These are phyloP conservation scores for Rosellinia necatrix DNA, from an alignment of 2,329 filamentous ascomycete species.

Conservation along the genomic window DNA sequence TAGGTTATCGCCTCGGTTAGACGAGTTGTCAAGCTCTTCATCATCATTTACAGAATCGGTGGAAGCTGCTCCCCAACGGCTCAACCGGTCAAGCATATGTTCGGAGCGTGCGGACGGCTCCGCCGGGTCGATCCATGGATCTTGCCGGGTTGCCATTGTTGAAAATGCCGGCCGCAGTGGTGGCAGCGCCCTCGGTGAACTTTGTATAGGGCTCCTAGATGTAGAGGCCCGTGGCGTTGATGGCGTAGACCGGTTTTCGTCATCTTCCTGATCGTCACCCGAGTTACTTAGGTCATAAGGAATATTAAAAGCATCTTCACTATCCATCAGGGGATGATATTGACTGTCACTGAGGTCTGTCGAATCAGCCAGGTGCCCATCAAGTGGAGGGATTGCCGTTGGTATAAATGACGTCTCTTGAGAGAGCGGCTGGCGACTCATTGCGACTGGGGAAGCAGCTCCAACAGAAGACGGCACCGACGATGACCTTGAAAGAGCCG, in stretches of 20 bases:
- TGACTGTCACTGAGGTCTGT: constrained; percentile 43
- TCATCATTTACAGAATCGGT: constrained; percentile 15
- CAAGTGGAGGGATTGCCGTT: constrained; percentile 22
- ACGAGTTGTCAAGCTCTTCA: constrained; percentile 15
- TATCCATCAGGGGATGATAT: constrained; percentile 49
- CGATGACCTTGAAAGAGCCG: constrained; percentile 61
- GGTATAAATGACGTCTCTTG: constrained; percentile 30
- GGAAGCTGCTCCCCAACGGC: constrained; percentile 31
- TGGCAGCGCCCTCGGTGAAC: constrained; percentile 36
- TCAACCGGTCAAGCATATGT: constrained; percentile 39
- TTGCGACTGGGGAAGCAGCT: constrained; percentile 50
- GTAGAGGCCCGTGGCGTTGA: constrained; percentile 57
- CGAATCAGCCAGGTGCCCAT: constrained; percentile 41
- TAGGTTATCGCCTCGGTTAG: constrained; percentile 31
- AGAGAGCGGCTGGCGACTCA: constrained; percentile 36
- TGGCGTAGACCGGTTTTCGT: constrained; percentile 43
- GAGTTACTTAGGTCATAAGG: constrained; percentile 55
- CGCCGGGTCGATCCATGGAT: constrained; percentile 40
- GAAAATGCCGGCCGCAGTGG: constrained; percentile 40
- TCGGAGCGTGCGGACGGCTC: constrained; percentile 45
- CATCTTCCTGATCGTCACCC: constrained; percentile 41
- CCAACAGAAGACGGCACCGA: constrained; percentile 62
- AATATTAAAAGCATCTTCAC: constrained; percentile 61
- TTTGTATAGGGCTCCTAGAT: constrained; percentile 47
- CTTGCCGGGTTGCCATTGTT: constrained; percentile 36